Conservation (phyloP, 441 rosid species). For the Corymbia citriodora region DNA sequence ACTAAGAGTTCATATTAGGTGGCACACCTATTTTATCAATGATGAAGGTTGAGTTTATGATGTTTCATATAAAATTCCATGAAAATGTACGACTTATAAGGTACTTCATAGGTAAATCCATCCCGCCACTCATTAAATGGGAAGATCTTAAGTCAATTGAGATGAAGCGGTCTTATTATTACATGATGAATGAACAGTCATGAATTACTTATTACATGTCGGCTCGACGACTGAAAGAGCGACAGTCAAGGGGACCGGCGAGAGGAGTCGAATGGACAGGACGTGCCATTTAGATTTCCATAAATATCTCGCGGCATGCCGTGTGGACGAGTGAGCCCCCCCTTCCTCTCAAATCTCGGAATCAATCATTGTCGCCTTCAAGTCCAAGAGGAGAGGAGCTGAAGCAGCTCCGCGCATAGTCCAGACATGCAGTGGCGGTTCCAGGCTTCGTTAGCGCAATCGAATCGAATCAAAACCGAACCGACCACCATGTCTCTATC, state of each 20-base stretch:
- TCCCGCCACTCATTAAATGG: background rate
- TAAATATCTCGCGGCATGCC: background rate
- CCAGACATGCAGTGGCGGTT: background rate
- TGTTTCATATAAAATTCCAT: background rate
- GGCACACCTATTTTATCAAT: accelerated
- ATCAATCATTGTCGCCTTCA: background rate
- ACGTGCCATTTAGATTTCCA: background rate
- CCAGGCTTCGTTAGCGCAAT: background rate
- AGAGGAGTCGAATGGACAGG: background rate
- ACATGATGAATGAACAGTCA: background rate
- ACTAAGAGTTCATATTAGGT: accelerated
- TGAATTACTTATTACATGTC: background rate
- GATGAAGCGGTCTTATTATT: background rate
- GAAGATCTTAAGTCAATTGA: background rate
- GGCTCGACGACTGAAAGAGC: background rate
- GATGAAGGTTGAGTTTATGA: accelerated
- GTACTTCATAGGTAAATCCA: background rate
- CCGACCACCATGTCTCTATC: constrained; percentile 16
- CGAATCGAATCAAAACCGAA: background rate
- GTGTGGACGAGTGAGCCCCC: background rate
- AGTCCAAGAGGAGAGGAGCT: background rate
- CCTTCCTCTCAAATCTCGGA: background rate
- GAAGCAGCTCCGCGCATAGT: background rate
- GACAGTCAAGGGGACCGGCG: background rate
- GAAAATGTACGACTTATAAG: background rate